These are phyloP conservation scores for Nicotiana noctiflora DNA, from an alignment of 257 asterid genomes.

Conservation along the genomic window DNA sequence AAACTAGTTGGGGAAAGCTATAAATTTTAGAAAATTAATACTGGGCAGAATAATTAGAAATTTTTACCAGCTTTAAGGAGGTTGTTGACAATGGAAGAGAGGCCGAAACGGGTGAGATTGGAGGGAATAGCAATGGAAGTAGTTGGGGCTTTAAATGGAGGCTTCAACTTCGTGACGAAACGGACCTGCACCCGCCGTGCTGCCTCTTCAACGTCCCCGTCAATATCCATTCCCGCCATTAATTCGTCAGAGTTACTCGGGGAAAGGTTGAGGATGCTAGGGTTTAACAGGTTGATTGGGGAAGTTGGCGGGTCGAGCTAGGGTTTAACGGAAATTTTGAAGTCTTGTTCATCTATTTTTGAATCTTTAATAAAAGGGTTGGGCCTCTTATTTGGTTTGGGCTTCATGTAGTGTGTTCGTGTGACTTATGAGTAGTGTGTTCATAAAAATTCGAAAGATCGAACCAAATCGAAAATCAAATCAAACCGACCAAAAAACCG, in stretches of 20 bases:
- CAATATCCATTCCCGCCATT: conserved; percentile 37
- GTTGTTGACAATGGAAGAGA: conserved; percentile 60
- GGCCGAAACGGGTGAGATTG: conserved; percentile 61
- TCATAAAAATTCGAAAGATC: too few species aligned
- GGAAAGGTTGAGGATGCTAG: not conserved
- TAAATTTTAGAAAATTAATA: not conserved
- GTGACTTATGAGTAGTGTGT: too few species aligned
- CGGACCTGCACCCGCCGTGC: conserved; percentile 66
- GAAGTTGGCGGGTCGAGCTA: not conserved
- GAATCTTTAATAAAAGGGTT: too few species aligned
- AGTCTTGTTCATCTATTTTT: too few species aligned
- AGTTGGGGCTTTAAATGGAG: conserved; percentile 43
- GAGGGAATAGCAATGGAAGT: conserved; percentile 71
- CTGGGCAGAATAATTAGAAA: not conserved
- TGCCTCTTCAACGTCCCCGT: conserved; percentile 37
- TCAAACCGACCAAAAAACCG: too few species aligned
- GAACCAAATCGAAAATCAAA: too few species aligned
- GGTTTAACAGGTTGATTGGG: not conserved
- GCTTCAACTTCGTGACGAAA: conserved; percentile 59
- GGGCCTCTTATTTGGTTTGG: too few species aligned
- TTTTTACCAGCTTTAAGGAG: conserved; percentile 50
- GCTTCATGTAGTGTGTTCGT: too few species aligned
- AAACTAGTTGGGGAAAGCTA: not conserved
- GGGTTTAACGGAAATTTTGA: not conserved
- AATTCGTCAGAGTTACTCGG: not conserved